Base-by-base conservation (phyloP, 352 stramenopile species). In the Phytophthora cactorum region DNA sequence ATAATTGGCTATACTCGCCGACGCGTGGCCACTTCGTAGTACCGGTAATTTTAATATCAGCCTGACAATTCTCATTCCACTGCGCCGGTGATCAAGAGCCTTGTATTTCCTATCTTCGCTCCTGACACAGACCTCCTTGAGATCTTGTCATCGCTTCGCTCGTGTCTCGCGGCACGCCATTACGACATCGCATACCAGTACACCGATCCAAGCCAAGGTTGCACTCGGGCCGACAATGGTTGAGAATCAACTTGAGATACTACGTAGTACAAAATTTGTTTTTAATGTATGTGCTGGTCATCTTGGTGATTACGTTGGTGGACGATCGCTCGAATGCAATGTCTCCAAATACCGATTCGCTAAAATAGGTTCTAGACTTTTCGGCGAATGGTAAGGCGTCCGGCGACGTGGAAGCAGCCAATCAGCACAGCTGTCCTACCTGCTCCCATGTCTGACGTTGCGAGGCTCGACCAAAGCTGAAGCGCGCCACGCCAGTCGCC, bases 391-490 rank as follows among this genome's bases (percentile, higher is more conserved):
- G 22, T 3, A 41, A 3, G n/a, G 31, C 43, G 43, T 8, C 43
- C 8, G 14, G 38, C 14, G 17, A 15, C 10, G 22, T 63, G 52
- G 17, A 59, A 41, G 15, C 38, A 52, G 59, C 60, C 49, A 70
- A 73, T 72, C 12, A 58, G 15, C 25, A 36, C 22, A 25, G 29
- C 41, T 73, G 66, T 73, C 66, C 66, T 65, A 70, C 53, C 60
- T 47, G 15, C 22, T 0, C 49, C 66, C 66, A 74, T 74, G 66
- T 74, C 66, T 74, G 66, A 74, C 66, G 66, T 69, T 11, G 66
- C 59, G 3, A 43, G 36, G 10, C 8, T 43, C n/a, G 12, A 46
- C 29, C 14, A 56, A 63, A 68, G 27, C 57, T 71, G 39, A 61
- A 63, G 59, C 51, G 39, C 53, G 34, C n/a, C 47, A 43, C 36